phyloP scores from a whole-genome alignment of 257 asterid species.

The Solanum dulcamara region DNA sequence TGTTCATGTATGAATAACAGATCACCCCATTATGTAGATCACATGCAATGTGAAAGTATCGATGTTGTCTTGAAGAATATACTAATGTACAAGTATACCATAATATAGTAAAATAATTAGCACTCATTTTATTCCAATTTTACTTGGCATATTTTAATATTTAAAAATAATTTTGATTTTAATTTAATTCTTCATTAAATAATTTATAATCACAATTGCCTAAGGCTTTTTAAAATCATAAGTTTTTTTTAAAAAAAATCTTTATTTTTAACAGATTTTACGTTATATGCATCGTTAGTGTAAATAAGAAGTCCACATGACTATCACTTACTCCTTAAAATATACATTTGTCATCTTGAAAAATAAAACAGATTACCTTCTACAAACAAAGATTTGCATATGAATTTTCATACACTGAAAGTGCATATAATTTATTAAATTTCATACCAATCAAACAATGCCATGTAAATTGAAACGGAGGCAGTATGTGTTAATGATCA shows the following conservation, averaged over 20 bases:
- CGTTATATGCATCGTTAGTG: background rate
- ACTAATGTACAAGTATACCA: background rate
- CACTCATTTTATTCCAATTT: background rate
- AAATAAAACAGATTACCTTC: background rate
- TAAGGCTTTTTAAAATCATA: background rate
- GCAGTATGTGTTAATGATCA: background rate
- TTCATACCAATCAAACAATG: background rate
- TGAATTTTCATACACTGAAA: background rate
- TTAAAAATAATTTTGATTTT: fast-evolving
- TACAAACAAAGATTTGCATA: background rate
- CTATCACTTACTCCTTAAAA: background rate
- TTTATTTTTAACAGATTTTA: background rate
- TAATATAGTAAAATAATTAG: background rate
- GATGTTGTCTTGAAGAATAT: background rate
- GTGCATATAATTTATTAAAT: background rate
- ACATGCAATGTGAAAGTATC: background rate
- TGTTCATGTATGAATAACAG: background rate
- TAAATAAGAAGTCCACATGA: background rate
- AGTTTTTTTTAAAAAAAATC: background rate
- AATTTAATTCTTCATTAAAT: background rate
- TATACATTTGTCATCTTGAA: background rate
- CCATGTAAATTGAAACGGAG: background rate
- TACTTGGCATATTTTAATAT: background rate
- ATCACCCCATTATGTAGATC: background rate
- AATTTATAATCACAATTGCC: background rate